Evolutionary conservation across 176 grass and related monocot genomes (phyloP).

Genomic region (Eragrostis nindensis): DNA sequence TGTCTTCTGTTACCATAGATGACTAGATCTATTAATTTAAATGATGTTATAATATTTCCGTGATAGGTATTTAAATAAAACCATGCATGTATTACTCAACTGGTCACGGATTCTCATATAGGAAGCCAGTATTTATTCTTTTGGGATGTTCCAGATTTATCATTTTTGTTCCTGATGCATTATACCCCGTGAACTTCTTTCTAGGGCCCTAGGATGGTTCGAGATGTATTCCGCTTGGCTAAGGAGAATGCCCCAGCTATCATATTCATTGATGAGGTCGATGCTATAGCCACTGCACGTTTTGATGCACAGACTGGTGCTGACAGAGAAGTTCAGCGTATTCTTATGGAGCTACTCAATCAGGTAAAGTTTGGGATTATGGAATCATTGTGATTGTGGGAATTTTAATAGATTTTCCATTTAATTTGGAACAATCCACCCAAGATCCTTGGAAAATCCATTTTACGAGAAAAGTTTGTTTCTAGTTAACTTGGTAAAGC

Average conservation of each 20-base stretch:
- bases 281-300: conserved; percentile 96
- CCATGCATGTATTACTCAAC: conserved; percentile 14
- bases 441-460: too few species aligned
- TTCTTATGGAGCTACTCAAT: conserved; percentile 99
- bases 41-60: neutral
- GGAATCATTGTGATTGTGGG: neutral
- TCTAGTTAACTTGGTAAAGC: too few species aligned
- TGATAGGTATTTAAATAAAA: neutral
- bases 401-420: neutral
- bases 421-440: neutral
- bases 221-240: conserved; percentile 95
- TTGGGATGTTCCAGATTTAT: neutral
- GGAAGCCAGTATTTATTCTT: too few species aligned
- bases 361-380: conserved; percentile 52
- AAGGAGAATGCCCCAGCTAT: conserved; percentile 99
- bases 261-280: conserved; percentile 99
- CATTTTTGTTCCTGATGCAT: neutral
- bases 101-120: neutral
- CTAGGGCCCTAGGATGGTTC: conserved; percentile 96
- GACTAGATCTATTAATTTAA: too few species aligned
- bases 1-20: too few species aligned
- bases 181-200: conserved; percentile 1
- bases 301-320: conserved; percentile 99
- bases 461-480: neutral
- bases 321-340: conserved; percentile 97